Evolutionary conservation across 2,329 filamentous ascomycete species (phyloP), one percentile per base, ranked within the genome.

Genomic region (Beauveria caledonica): DNA sequence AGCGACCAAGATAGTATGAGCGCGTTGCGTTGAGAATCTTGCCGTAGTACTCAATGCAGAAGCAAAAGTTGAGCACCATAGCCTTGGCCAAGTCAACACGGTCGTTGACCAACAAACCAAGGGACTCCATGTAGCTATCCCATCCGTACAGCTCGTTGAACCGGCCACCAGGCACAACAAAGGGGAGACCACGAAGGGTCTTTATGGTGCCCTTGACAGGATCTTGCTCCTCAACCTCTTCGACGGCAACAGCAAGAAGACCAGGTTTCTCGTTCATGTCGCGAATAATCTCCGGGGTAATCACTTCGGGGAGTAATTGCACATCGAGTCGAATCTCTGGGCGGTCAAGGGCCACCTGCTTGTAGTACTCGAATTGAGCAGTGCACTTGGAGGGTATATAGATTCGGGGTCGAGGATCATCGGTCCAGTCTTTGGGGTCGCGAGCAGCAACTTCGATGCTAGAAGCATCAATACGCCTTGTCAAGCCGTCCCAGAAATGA

Each of bases 91-190:
- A 78, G 68, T 97, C 86, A 23, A 91, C 86, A 62, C 90, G 86
- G 70, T 94, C 89, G 70, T 93, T 91, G 67, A 91, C 85, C 62
- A 97, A 78, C 62, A 99, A 81, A 19, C 94, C 94, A 3, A 97
- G 80, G 5, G 93, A 94, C 72, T 93, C 90, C 92, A 99, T 97
- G 78, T 97, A 99, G 72, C 92, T 97, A 75, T 99, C 94, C 94
- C 94, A 99, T 51, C 93, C 93, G 71, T 99, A 99, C 23, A 99
- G 77, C 73, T 99, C 94, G 74, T 99, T 99, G 85, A 99, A 99
- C 33, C 94, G 86, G 25, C 94, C 94, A 62, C 94, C 94, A 0
- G 94, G 94, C 3, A 99, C 94, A n/a, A 97, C 92, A 68, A 97
- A 99, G 0, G 94, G 93, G 62, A 95, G 80, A 3, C 94, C 94